phyloP scores from a whole-genome alignment of 352 stramenopile species.

The Blastocystis sp. region DNA sequence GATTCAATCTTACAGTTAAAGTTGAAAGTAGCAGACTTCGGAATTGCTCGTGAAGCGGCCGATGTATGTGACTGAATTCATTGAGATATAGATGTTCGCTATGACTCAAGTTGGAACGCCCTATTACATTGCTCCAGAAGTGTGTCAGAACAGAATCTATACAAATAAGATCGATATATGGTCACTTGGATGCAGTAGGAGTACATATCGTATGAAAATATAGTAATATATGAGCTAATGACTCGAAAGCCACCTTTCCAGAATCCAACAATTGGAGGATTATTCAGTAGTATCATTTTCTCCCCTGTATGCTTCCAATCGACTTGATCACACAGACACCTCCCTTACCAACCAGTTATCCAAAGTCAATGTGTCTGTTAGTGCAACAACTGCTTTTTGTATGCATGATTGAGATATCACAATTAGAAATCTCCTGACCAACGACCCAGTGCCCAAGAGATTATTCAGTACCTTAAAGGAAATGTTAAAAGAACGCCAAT shows the following conservation, averaged over 20 bases:
- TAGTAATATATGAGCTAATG: constrained; percentile 24
- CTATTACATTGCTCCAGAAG: constrained; percentile 41
- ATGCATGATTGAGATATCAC: background rate
- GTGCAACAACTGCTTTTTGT: background rate
- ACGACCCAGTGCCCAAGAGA: background rate
- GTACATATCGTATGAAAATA: background rate
- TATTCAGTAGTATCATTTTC: constrained; percentile 8
- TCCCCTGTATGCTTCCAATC: background rate
- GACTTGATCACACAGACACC: background rate
- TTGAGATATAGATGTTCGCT: background rate
- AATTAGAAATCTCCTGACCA: background rate
- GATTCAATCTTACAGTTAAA: background rate
- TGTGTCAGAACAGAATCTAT: background rate
- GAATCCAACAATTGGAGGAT: background rate
- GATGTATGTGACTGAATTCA: background rate
- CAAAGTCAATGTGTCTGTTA: background rate
- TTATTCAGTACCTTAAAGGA: background rate
- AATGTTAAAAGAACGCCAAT: too few relatives aligned
- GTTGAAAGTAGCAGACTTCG: constrained; percentile 7
- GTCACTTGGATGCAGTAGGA: constrained; percentile 20
- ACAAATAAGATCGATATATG: constrained; percentile 61
- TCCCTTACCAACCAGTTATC: background rate
- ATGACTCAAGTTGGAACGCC: constrained; percentile 28
- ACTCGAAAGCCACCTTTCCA: background rate
- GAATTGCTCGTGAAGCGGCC: background rate